phyloP scores from a whole-genome alignment of 352 stramenopile species.

The Globisporangium carolinianum region DNA sequence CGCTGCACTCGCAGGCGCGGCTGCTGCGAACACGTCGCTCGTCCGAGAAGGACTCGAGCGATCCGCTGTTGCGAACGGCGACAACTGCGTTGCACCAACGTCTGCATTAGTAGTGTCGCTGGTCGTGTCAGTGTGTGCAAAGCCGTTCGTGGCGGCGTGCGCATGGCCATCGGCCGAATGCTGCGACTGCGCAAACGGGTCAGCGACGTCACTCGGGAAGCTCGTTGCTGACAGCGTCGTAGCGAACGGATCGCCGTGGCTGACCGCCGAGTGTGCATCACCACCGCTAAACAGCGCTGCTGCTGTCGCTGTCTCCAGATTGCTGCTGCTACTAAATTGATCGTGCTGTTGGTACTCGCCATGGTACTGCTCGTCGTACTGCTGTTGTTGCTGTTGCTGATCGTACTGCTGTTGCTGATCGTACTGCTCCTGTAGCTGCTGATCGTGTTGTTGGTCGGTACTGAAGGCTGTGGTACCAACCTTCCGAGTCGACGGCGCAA shows the following conservation, averaged over 20 bases:
- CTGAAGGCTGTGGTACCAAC: background rate
- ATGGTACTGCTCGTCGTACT: background rate
- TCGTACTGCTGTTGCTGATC: background rate
- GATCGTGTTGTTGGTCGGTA: background rate
- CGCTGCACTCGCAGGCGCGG: conserved; percentile 21
- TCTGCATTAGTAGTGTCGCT: background rate
- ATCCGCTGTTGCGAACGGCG: background rate
- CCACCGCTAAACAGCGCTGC: background rate
- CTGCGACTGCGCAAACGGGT: conserved; percentile 12
- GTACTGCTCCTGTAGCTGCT: conserved; percentile 1
- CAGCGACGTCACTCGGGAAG: background rate
- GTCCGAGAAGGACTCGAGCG: conserved; percentile 16
- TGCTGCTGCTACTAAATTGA: conserved; percentile 1
- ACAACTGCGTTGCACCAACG: background rate
- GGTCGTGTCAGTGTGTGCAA: too few species aligned
- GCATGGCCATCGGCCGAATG: too few species aligned
- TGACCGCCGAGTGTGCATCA: background rate
- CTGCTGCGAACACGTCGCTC: conserved; percentile 27
- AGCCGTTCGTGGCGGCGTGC: too few species aligned
- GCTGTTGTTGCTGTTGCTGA: background rate
- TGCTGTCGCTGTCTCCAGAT: background rate
- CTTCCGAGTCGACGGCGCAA: background rate
- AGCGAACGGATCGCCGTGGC: conserved; percentile 1
- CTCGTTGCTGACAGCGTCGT: background rate
- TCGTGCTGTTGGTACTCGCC: background rate